Evolutionary conservation across 768 basidiomycete species (phyloP).

Genomic region (Serendipita vermifera): DNA sequence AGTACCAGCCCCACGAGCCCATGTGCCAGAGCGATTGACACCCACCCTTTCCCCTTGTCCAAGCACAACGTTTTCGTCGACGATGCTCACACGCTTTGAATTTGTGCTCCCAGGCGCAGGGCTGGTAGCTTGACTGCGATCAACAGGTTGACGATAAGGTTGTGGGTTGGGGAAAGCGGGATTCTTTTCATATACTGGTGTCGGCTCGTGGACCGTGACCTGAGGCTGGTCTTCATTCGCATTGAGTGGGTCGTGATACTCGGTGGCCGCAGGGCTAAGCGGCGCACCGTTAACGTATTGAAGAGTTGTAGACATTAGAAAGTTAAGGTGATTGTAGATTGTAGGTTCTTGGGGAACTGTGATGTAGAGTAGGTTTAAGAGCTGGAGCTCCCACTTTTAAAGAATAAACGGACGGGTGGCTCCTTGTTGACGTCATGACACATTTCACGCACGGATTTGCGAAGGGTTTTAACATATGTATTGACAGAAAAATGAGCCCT

Average conservation of each 20-base stretch:
- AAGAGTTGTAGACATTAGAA: no score
- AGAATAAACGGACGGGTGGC: no score
- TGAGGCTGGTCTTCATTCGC: neutral
- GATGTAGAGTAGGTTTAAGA: no score
- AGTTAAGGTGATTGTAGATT: no score
- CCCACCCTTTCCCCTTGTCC: neutral
- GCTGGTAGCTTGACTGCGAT: no score
- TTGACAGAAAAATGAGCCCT: no score
- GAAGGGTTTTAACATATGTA: no score
- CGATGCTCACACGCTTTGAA: neutral
- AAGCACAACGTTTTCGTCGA: neutral
- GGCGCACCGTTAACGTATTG: conserved; percentile 1
- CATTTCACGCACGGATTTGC: no score
- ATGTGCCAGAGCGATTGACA: conserved; percentile 1
- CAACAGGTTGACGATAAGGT: neutral
- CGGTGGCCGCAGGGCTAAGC: neutral
- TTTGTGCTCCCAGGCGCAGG: neutral
- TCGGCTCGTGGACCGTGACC: neutral
- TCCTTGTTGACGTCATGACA: no score
- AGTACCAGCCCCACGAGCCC: conserved; percentile 6
- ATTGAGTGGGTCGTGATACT: neutral
- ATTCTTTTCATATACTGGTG: neutral
- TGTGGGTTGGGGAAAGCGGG: neutral
- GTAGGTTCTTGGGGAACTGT: no score
- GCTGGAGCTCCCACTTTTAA: no score